phyloP scores from a whole-genome alignment of 371 early-diverging fungal genomes.

The Mortierella sp. region DNA sequence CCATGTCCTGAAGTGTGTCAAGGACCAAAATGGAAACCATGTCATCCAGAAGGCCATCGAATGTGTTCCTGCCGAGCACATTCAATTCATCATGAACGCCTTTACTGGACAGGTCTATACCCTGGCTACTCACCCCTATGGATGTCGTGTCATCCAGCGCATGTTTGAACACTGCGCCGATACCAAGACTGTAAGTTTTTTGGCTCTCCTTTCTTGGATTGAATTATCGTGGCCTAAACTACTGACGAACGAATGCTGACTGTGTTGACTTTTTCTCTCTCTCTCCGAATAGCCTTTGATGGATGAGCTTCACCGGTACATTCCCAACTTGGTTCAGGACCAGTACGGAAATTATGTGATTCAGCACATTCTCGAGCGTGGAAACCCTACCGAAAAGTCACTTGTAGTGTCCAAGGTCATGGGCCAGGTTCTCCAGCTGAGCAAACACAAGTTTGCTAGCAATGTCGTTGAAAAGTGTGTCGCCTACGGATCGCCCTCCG shows the following conservation, averaged over 20 bases:
- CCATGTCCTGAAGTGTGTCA: conserved; percentile 97
- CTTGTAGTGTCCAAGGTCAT: conserved; percentile 91
- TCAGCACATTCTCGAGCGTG: conserved; percentile 98
- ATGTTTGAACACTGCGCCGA: conserved; percentile 99
- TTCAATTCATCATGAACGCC: conserved; percentile 96
- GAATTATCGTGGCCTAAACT: neutral
- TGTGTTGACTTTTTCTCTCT: neutral
- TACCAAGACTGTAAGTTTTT: conserved; percentile 77
- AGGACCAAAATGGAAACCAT: conserved; percentile 99
- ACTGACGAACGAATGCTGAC: neutral
- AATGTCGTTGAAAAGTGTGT: conserved; percentile 87
- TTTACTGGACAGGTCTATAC: conserved; percentile 97
- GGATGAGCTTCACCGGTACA: conserved; percentile 94
- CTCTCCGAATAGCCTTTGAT: conserved; percentile 77
- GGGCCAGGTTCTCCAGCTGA: conserved; percentile 90
- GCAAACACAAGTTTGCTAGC: conserved; percentile 99
- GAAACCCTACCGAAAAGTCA: conserved; percentile 88
- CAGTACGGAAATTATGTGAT: conserved; percentile 99
- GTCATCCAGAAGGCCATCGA: conserved; percentile 99
- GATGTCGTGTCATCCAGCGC: conserved; percentile 99
- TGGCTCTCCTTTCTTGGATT: neutral
- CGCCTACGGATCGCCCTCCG: conserved; percentile 61
- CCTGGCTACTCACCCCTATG: conserved; percentile 99
- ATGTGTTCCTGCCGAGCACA: conserved; percentile 93
- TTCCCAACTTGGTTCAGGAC: conserved; percentile 95